Base-by-base conservation (phyloP, 2,329 filamentous ascomycete species). In the Epichloe brachyelytri region DNA sequence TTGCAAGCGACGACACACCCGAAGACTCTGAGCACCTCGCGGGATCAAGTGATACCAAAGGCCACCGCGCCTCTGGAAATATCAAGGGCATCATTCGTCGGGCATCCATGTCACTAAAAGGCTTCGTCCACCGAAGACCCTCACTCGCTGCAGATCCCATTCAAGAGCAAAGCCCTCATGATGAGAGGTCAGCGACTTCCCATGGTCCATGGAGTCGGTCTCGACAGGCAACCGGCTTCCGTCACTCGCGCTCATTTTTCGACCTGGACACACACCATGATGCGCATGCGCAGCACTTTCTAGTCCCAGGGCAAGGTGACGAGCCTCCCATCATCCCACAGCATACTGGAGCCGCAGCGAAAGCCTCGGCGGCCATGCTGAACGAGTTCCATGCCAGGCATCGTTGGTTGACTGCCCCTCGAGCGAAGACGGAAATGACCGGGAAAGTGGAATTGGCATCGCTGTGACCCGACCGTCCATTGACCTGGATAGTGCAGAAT, bases 381-480 rank as follows among this genome's bases (percentile, higher is more conserved):
- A 80, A 80, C 57, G 75, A 79, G 49, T 71, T 68, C 44, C 57
- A 71, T 5, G 64, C 63, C 4, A 61, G 65, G 41, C 54, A 68
- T 63, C 67, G 70, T 47, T 71, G 73, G 65, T 60, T 78, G 7
- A 62, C 69, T 8, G 63, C 66, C 4, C 62, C 19, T 58, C 60
- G 2, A 63, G 62, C 34, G 74, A 78, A 2, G 74, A 76, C 17
- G 68, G 66, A 46, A 78, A 75, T 55, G 79, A 84, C 56, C 69
- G 74, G 26, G 80, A 84, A 65, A 83, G 81, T 57, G 80, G 80
- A 19, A 82, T 84, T 49, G 79, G 79, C 34, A 83, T 84, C 47
- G 70, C 73, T 1, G 64, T 82, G 2, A 74, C 74, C 1, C 63
- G 71, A 17, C 65, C 70, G 17, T 69, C 69, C 3, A 55, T 63